phyloP scores from a whole-genome alignment of 306 rosid species.

The Cicer pinnatifidum region DNA sequence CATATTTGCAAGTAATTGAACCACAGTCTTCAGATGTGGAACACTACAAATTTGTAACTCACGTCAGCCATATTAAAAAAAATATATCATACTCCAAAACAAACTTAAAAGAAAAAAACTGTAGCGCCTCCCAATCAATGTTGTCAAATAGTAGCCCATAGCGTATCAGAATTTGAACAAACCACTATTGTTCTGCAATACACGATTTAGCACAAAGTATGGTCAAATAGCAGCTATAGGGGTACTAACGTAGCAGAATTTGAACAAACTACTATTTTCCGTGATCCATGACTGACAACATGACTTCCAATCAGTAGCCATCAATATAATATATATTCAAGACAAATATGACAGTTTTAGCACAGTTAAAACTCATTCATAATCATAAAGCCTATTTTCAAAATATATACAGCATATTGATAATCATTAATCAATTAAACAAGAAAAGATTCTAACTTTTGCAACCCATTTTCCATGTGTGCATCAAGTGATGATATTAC shows the following conservation, averaged over 20 bases:
- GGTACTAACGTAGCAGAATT: not conserved
- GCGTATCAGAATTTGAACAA: not conserved
- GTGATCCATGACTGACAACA: not conserved
- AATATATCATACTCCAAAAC: slow-evolving; percentile 1
- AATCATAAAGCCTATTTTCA: slow-evolving; percentile 9
- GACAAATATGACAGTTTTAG: slow-evolving; percentile 24
- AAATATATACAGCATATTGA: not conserved
- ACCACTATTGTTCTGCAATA: not conserved
- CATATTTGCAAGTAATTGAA: slow-evolving; percentile 81
- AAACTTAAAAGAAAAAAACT: not conserved
- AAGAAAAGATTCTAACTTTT: slow-evolving; percentile 56
- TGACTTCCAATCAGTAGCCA: slow-evolving; percentile 6
- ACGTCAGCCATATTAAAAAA: slow-evolving; percentile 40
- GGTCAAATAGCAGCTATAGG: not conserved
- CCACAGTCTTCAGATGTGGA: slow-evolving; percentile 74
- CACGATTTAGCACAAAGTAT: not conserved
- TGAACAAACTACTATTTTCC: not conserved
- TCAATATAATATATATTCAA: slow-evolving; percentile 10
- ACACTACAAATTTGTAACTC: slow-evolving; percentile 56
- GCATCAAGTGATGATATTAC: slow-evolving; percentile 88
- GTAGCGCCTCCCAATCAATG: not conserved
- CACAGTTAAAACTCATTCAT: not conserved
- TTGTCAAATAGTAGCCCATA: not conserved
- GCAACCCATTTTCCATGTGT: slow-evolving; percentile 76
- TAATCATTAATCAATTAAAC: slow-evolving; percentile 15